A percentile compares a stretch with the other conserved stretches of the same genome.
phyloP scores from a whole-genome alignment of 2,329 filamentous ascomycete species.

The Rhynchosporium agropyri region DNA sequence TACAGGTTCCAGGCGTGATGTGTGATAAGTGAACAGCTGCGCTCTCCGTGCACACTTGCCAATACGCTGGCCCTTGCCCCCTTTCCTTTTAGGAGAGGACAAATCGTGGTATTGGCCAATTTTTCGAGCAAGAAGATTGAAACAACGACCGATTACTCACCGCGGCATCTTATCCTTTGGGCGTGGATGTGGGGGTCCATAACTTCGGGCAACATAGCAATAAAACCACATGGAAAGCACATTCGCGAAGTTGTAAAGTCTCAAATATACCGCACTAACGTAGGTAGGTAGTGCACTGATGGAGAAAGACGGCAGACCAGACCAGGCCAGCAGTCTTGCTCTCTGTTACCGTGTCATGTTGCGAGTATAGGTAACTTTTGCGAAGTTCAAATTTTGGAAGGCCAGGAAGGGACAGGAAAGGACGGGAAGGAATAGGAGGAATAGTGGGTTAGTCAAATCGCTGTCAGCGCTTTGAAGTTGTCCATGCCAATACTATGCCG shows the following conservation, averaged over 20 bases:
- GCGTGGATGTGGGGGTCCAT: conserved; percentile 72
- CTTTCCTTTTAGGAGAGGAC: conserved; percentile 46
- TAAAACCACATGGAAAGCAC: no score
- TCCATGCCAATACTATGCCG: background rate
- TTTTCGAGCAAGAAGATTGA: conserved; percentile 78
- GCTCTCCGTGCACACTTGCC: conserved; percentile 54
- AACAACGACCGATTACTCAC: conserved; percentile 65
- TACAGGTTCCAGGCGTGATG: conserved; percentile 13
- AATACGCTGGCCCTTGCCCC: conserved; percentile 78
- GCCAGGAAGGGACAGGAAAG: no score
- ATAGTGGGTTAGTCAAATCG: background rate
- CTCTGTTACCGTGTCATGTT: background rate
- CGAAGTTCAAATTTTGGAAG: no score
- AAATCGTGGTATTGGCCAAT: conserved; percentile 74
- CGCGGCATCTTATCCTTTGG: conserved; percentile 56
- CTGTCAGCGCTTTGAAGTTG: conserved; percentile 15
- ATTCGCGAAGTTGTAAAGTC: no score
- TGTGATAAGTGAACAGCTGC: conserved; percentile 6
- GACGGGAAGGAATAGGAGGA: no score
- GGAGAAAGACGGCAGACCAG: background rate
- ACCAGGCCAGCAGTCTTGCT: background rate
- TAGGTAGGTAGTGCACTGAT: background rate
- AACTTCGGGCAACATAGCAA: conserved; percentile 61
- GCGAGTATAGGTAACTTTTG: no score
- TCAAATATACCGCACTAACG: no score